A percentile compares a stretch with the other conserved stretches of the same genome.
Conservation (phyloP, 2,329 filamentous ascomycete genomes). For the Botrytis cinerea region DNA sequence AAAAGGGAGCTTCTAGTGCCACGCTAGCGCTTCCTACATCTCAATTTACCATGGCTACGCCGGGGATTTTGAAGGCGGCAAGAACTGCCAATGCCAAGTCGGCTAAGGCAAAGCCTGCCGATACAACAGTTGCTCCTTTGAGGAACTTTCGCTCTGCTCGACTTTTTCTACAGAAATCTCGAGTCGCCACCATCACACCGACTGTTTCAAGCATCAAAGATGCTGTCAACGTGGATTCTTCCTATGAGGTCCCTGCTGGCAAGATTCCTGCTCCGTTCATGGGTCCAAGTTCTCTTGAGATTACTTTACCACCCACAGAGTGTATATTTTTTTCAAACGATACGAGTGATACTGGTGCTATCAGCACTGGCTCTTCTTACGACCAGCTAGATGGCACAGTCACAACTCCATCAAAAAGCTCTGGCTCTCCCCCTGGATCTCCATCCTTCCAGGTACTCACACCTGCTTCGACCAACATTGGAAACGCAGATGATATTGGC, state of each 20-base stretch:
- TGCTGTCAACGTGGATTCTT: no score
- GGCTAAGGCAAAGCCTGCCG: neutral
- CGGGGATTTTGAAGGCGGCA: neutral
- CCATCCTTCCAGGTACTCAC: neutral
- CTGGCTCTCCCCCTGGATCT: neutral
- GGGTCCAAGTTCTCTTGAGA: neutral
- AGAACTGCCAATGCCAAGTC: accelerated
- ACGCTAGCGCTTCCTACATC: neutral
- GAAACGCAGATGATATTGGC: neutral
- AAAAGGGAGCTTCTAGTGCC: neutral
- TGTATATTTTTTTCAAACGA: neutral
- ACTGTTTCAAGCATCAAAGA: neutral
- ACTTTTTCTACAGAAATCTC: neutral
- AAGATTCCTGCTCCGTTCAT: neutral
- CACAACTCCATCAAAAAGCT: neutral
- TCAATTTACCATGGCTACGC: neutral
- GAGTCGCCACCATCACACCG: neutral
- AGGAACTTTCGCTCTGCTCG: neutral
- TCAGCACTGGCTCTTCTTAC: neutral
- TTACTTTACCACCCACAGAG: neutral
- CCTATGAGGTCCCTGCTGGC: neutral
- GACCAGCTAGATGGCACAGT: neutral
- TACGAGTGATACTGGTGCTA: neutral
- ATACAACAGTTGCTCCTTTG: neutral
- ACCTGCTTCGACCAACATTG: neutral